Conservation (phyloP, 2,329 filamentous ascomycete genomes). For the Cordyceps farinosa region DNA sequence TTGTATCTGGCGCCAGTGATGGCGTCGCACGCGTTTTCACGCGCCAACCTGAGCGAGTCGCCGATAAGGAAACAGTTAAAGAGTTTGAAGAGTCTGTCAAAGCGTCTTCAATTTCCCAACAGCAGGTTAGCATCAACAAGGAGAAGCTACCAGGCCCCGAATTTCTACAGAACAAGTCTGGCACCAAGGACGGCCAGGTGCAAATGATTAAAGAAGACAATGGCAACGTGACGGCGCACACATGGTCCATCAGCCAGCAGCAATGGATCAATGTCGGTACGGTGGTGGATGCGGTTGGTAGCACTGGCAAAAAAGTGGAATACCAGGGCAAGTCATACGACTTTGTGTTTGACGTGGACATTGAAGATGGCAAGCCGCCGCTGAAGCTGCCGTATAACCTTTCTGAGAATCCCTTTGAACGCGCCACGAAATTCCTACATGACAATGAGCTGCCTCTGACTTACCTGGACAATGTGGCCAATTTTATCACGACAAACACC, state of each 20-base stretch:
- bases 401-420: constrained; percentile 87
- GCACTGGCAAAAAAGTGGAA: constrained; percentile 71
- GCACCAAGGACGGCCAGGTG: constrained; percentile 94
- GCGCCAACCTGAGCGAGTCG: constrained; percentile 64
- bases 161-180: constrained; percentile 74
- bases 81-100: constrained; percentile 81
- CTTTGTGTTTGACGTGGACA: constrained; percentile 94
- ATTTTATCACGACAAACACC: constrained; percentile 89
- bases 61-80: constrained; percentile 62
- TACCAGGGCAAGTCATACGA: constrained; percentile 88
- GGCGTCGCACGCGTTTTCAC: constrained; percentile 82
- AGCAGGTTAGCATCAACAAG: constrained; percentile 84
- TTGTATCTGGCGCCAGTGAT: constrained; percentile 91
- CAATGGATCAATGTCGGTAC: constrained; percentile 91
- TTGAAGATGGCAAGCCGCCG: constrained; percentile 88
- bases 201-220: constrained; percentile 84
- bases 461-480: constrained; percentile 87
- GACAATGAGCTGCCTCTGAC: constrained; percentile 83
- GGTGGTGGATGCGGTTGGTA: constrained; percentile 84
- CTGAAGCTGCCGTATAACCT: constrained; percentile 93
- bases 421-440: constrained; percentile 83
- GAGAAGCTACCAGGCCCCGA: constrained; percentile 86
- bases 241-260: constrained; percentile 70
- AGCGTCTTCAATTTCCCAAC: constrained; percentile 79
- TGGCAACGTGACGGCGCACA: constrained; percentile 79